Evolutionary conservation across 352 stramenopile genomes (phyloP).

Genomic region (Phytophthora agathidicida): DNA sequence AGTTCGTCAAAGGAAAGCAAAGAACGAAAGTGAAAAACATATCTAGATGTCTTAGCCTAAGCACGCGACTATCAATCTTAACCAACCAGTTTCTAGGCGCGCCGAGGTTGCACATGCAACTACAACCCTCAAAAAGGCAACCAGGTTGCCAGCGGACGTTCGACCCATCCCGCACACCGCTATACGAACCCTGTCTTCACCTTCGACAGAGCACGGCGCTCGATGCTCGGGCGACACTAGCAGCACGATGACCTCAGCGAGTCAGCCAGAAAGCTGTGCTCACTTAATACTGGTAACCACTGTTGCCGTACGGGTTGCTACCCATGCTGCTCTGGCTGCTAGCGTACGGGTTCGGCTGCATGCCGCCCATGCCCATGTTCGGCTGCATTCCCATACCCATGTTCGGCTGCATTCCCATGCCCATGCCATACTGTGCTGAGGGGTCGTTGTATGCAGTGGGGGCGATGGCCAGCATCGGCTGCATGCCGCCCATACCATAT

Average conservation of each 20-base stretch:
- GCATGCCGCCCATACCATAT: constrained; percentile 81
- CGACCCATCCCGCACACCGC: constrained; percentile 20
- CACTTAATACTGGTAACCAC: constrained; percentile 59
- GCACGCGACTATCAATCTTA: constrained; percentile 31
- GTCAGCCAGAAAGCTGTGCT: constrained; percentile 18
- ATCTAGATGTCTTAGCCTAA: constrained; percentile 44
- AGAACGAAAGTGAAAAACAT: constrained; percentile 38
- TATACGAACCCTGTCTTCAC: constrained; percentile 30
- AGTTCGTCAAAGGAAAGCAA: not conserved
- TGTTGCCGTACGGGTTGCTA: constrained; percentile 61
- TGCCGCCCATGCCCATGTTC: constrained; percentile 52
- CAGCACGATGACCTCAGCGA: constrained; percentile 13
- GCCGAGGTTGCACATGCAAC: constrained; percentile 10
- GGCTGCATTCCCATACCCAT: constrained; percentile 63
- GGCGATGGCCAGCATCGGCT: constrained; percentile 83
- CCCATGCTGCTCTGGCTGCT: constrained; percentile 49
- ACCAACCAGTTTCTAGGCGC: constrained; percentile 34
- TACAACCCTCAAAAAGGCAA: constrained; percentile 20
- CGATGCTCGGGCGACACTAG: constrained; percentile 18
- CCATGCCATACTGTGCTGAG: constrained; percentile 60
- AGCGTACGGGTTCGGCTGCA: constrained; percentile 63
- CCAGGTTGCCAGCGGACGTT: constrained; percentile 13
- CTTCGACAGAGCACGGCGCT: constrained; percentile 29
- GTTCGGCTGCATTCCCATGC: constrained; percentile 59
- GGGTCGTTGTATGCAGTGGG: constrained; percentile 87